Conservation (phyloP, 2,329 filamentous ascomycete species). For the Xylariaceae sp. region DNA sequence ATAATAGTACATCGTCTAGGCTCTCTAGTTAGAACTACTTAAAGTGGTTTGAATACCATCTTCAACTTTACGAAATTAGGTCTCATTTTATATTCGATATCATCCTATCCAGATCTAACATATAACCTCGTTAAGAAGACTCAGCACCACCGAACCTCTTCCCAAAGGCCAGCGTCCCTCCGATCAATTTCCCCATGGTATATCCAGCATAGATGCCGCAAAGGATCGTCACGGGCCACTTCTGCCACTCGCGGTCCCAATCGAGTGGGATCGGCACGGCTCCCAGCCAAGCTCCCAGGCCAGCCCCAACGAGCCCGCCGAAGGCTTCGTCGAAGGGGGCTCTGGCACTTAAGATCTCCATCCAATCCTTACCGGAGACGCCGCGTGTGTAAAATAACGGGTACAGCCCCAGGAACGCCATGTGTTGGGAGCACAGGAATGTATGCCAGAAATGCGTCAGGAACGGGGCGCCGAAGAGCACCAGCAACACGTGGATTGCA, state of each 20-base stretch:
- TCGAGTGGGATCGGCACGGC: conserved; percentile 95
- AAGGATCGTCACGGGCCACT: conserved; percentile 92
- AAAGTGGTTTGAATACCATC: too few species aligned
- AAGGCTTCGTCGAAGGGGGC: conserved; percentile 83
- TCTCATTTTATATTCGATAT: too few species aligned
- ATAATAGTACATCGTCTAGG: too few species aligned
- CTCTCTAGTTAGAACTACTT: too few species aligned
- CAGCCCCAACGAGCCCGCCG: conserved; percentile 78
- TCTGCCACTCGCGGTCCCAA: conserved; percentile 99
- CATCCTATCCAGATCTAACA: neutral
- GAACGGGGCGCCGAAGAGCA: conserved; percentile 91
- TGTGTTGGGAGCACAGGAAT: conserved; percentile 78
- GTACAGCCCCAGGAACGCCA: conserved; percentile 78
- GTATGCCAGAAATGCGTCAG: conserved; percentile 83
- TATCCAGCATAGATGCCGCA: conserved; percentile 83
- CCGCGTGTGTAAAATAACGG: conserved; percentile 88
- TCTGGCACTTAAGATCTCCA: conserved; percentile 69
- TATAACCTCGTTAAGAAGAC: conserved; percentile 5
- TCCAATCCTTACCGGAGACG: conserved; percentile 74
- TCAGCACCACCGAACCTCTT: conserved; percentile 46
- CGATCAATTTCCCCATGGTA: conserved; percentile 70
- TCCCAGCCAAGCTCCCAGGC: conserved; percentile 88
- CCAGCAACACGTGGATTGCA: conserved; percentile 64
- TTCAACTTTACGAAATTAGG: too few species aligned
- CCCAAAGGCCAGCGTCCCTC: conserved; percentile 58